Base-by-base conservation (phyloP, 805 yeast species). In the Novakomyces olei region DNA sequence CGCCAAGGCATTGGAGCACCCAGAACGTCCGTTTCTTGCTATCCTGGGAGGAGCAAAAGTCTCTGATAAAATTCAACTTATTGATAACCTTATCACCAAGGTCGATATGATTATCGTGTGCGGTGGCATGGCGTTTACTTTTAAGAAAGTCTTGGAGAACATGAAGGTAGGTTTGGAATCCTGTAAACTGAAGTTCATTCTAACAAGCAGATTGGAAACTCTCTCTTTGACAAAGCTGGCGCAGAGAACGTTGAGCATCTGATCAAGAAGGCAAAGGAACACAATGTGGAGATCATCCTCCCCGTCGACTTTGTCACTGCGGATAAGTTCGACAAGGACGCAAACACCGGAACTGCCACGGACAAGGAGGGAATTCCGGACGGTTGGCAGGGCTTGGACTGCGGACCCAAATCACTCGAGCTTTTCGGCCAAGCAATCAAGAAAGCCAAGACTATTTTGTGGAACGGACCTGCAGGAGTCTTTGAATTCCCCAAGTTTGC, bases 391-490 rank as follows among this genome's bases (percentile, higher is more conserved):
- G 98, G 98, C 54, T 69, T 88, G 52, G 98, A 88, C 61, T 71
- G 72, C 50, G 98, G 98, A 62, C 83, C 81, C 62, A 73, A 78
- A 65, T 68, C 92, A 40, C 65, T 69, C 50, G 67, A 71, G 58
- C 66, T 76, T 46, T 88, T 77, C 55, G 68, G 73, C 44, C 72
- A 63, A 44, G 73, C 93, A 43, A 79, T 88, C 48, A 75, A 76
- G 44, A 67, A 74, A 61, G 91, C 98, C 47, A 81, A 85, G 72
- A 88, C 98, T 51, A 85, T 88, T 50, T 88, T 88, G 55, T 88
- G 98, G 98, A 88, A 88, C 67, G 98, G 98, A 58, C 98, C 98
- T 44, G 95, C 98, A 61, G 98, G 98, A 69, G 98, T 88, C 48
- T 88, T 88, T 57, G 98, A 88, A 67, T 88, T 88, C 53, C 93